Evolutionary conservation across 495 filamentous ascomycete genomes (phyloP), one percentile per base, ranked within the genome.

Genomic region (Amphirosellinia nigrospora): DNA sequence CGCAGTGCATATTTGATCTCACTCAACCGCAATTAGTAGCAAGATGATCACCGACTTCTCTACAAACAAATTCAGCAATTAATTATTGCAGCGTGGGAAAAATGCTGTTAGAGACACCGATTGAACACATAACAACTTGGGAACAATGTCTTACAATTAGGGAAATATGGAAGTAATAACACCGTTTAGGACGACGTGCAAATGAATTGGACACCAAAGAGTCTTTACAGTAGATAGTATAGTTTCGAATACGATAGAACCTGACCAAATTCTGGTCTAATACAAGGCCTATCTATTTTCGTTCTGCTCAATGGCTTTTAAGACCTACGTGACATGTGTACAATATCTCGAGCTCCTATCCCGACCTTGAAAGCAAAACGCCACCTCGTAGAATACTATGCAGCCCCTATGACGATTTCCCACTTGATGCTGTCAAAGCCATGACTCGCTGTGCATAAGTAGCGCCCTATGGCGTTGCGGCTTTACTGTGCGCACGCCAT

Each of bases 391-490:
- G 19, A 34, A 56, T 23, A 56, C 52, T 21, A 19, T 16, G 34
- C 3, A 9, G 0, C 11, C 10, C 13, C 52, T 34, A 19, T 32
- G 26, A 30, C 23, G 19, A 28, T n/a, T 36, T 58, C 32, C 11
- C 19, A 38, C 16, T n/a, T 19, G 19, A 10, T 59, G 34, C 19
- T 59, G 34, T 13, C 32, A 59, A 59, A 3, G 13, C 2, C 21
- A 60, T 60, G 56, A 60, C 32, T 23, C 56, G 36, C 32, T 60
- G 56, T 26, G 36, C 56, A 60, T 39, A 13, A 1, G 19, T 60
- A 36, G 23, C 10, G 53, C 11, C 34, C 15, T 2, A 21, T 38
- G 36, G 56, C 56, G 32, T 60, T 4, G 32, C 34, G 7, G 32
- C 56, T 60, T 41, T 39, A 23, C 7, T n/a, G n/a, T n/a, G n/a